Evolutionary conservation across 2,329 filamentous ascomycete genomes (phyloP).

Genomic region (Botryotinia calthae): DNA sequence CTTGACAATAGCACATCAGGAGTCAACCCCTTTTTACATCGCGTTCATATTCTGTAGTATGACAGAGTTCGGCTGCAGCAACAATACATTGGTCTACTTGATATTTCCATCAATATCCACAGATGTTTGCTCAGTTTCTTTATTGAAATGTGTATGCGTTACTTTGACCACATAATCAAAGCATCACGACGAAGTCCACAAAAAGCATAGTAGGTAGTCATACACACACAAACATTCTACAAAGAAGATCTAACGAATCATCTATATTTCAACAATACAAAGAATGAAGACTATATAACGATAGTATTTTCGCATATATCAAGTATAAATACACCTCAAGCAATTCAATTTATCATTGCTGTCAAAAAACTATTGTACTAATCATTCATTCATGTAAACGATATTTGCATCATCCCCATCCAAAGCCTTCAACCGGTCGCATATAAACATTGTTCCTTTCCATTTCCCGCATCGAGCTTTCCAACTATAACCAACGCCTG

Average conservation of each 20-base stretch:
- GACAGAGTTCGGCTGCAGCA: not conserved
- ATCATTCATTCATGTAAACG: not conserved
- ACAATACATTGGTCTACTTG: not conserved
- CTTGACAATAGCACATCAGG: not conserved
- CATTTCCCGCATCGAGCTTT: not conserved
- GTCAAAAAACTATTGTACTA: not conserved
- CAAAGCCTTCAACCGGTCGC: not conserved
- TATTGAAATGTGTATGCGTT: not conserved
- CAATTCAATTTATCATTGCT: not conserved
- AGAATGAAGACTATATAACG: not conserved
- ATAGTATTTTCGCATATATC: not conserved
- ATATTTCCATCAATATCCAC: not conserved
- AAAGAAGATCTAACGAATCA: not conserved
- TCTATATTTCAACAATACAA: not conserved
- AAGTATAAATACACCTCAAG: not conserved
- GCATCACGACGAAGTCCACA: not conserved
- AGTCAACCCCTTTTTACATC: not conserved
- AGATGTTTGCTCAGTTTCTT: not conserved
- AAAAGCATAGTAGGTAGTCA: not conserved
- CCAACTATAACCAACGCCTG: constrained; percentile 10
- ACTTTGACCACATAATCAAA: not conserved
- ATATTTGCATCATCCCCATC: not conserved
- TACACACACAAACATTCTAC: too few relatives aligned
- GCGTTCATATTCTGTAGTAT: not conserved
- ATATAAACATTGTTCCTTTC: constrained; percentile 29